Base-by-base conservation (phyloP, 179 eudicot genomes). In the Amaranthus tricolor region DNA sequence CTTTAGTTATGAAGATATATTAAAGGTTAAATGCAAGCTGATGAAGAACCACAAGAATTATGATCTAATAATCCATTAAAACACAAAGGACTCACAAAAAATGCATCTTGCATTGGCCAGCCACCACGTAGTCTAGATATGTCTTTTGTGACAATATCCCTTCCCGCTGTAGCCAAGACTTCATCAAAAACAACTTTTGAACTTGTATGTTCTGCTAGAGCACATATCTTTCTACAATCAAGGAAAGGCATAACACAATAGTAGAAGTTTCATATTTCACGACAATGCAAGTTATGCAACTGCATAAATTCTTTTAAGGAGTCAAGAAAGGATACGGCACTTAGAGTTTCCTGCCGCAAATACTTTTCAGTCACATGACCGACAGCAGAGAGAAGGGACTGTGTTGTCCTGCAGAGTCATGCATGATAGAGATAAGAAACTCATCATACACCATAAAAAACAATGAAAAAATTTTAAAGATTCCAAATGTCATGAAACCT, bases 81-180 rank as follows among this genome's bases (percentile, higher is more conserved):
- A 81, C 55, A 0, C 52, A 51, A 21, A 63, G 62, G 66, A 84
- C 99, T 87, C 75, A 96, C 99, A 86, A 89, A 89, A 77, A 96
- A 96, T 62, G 91, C 95, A 78, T 96, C 98, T 82, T 93, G 99
- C 88, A 95, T 86, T 64, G 99, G 93, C 99, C 99, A 96, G 70
- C 99, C 99, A 78, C 98, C 99, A 74, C 91, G 98, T 70, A 96
- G 69, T 74, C 99, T 91, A 79, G 97, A 93, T 82, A 96, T 86
- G 86, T 96, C 99, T 84, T 96, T 96, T 11, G 98, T 93, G 72
- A 91, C 88, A 73, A 96, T 89, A 85, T 96, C 99, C 76, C 87
- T 93, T 78, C 88, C 96, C 24, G 97, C 97, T 72, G 94, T 84
- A 81, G 86, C 89, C 82, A 96, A 85, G 67, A 96, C 98, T 86